Evolutionary conservation across 2,329 filamentous ascomycete species (phyloP).

Genomic region (Chaetomium strumarium): DNA sequence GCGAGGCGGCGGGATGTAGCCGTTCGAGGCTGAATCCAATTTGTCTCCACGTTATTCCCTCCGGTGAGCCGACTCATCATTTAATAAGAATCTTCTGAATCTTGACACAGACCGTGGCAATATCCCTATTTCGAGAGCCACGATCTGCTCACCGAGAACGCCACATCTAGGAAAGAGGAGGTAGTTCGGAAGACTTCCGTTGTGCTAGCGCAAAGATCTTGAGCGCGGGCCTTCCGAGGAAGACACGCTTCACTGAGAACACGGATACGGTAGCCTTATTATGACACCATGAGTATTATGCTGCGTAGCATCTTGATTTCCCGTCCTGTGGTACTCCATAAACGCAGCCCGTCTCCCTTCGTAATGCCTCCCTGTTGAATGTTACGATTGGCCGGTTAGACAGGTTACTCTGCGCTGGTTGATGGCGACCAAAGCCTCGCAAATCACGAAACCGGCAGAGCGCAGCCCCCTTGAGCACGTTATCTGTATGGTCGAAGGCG

Average conservation of each 20-base stretch:
- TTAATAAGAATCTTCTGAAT: no score
- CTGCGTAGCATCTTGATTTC: slow-evolving; percentile 1
- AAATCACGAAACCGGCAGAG: slow-evolving; percentile 9
- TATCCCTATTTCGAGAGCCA: neutral
- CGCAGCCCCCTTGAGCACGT: slow-evolving; percentile 7
- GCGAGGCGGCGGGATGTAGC: slow-evolving; percentile 15
- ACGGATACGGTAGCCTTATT: neutral
- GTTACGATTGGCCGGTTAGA: slow-evolving; percentile 7
- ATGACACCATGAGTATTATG: slow-evolving; percentile 15
- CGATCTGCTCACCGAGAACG: neutral
- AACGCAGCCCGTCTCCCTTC: slow-evolving; percentile 8
- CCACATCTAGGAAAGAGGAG: neutral
- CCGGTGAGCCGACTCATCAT: neutral
- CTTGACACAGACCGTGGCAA: neutral
- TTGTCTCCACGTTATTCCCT: neutral
- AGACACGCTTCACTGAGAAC: neutral
- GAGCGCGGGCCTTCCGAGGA: neutral
- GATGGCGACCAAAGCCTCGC: slow-evolving; percentile 13
- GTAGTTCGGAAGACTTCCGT: neutral
- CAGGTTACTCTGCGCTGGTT: neutral
- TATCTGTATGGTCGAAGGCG: slow-evolving; percentile 7
- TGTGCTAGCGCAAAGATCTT: no score
- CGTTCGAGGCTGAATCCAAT: slow-evolving; percentile 10
- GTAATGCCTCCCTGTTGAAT: slow-evolving; percentile 3
- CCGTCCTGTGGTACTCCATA: slow-evolving; percentile 2